Percentiles rank a stretch among this genome's conserved stretches.
These are phyloP conservation scores for Penicillium steckii DNA, from an alignment of 495 filamentous ascomycete genomes.

Conservation along the genomic window DNA sequence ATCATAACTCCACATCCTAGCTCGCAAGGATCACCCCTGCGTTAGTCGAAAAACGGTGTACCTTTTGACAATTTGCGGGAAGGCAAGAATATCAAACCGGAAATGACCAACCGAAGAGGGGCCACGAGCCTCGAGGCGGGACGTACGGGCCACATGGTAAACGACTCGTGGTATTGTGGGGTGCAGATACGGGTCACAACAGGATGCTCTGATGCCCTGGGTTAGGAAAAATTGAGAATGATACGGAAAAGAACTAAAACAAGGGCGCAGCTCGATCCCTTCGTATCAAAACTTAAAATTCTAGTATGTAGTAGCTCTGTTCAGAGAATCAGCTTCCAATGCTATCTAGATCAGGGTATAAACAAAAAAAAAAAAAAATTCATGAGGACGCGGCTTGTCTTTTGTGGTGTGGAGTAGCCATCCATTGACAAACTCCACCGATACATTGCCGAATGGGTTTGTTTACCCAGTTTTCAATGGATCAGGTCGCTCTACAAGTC, in stretches of 20 bases:
- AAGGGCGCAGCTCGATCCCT: too few species aligned
- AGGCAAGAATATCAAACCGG: constrained; percentile 21
- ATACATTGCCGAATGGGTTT: not conserved
- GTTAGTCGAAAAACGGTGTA: constrained; percentile 16
- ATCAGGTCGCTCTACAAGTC: too few species aligned
- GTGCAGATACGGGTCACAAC: not conserved
- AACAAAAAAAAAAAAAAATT: too few species aligned
- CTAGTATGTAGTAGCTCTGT: too few species aligned
- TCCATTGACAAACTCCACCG: constrained; percentile 11
- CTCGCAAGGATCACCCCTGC: constrained; percentile 17
- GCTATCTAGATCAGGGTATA: too few species aligned
- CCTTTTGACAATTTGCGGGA: not conserved
- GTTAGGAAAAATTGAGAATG: not conserved
- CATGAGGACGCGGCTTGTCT: too few species aligned
- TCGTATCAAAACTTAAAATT: too few species aligned
- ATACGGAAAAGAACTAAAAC: not conserved
- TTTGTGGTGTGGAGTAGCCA: constrained; percentile 7
- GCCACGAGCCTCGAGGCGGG: not conserved
- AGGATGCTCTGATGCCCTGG: not conserved
- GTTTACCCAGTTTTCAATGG: too few species aligned
- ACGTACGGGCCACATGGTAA: not conserved
- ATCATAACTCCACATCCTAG: constrained; percentile 8
- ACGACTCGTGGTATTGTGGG: constrained; percentile 3
- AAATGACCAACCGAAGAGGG: constrained; percentile 10
- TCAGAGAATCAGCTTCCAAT: too few species aligned